phyloP scores from a whole-genome alignment of 768 basidiomycete species.

The Russula dissimulans region DNA sequence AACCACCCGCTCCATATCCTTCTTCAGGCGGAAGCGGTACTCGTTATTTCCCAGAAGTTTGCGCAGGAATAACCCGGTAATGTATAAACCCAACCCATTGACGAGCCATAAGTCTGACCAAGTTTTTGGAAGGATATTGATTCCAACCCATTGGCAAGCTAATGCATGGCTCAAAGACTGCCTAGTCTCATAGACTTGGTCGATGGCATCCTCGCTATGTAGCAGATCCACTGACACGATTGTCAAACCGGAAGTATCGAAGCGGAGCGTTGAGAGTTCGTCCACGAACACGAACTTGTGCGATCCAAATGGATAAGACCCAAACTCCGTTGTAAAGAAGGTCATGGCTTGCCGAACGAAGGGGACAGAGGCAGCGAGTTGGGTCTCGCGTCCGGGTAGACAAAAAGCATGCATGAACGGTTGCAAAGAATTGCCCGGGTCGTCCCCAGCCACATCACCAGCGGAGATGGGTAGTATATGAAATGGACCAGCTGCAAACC shows the following conservation, averaged over 20 bases:
- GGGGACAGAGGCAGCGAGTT: constrained; percentile 58
- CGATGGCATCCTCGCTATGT: constrained; percentile 81
- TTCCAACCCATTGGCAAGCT: constrained; percentile 93
- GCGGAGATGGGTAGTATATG: constrained; percentile 61
- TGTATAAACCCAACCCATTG: constrained; percentile 85
- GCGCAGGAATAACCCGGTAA: constrained; percentile 79
- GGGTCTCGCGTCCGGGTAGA: constrained; percentile 75
- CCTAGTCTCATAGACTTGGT: constrained; percentile 86
- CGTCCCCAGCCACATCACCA: constrained; percentile 53
- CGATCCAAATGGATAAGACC: constrained; percentile 92
- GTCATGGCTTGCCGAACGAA: constrained; percentile 85
- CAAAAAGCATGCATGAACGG: constrained; percentile 87
- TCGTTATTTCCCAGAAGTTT: constrained; percentile 93
- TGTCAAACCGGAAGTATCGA: constrained; percentile 78
- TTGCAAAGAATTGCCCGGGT: constrained; percentile 50
- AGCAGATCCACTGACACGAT: constrained; percentile 73
- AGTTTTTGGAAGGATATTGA: constrained; percentile 89
- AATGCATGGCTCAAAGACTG: constrained; percentile 81
- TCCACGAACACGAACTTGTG: constrained; percentile 94
- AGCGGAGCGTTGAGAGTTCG: constrained; percentile 70
- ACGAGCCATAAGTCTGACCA: constrained; percentile 97
- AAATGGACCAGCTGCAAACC: constrained; percentile 94
- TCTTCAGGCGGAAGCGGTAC: constrained; percentile 89
- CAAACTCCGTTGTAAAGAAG: constrained; percentile 85
- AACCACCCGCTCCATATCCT: constrained; percentile 90